These are phyloP conservation scores for Solanum tarapatanum DNA, from an alignment of 257 asterid genomes.

Conservation along the genomic window DNA sequence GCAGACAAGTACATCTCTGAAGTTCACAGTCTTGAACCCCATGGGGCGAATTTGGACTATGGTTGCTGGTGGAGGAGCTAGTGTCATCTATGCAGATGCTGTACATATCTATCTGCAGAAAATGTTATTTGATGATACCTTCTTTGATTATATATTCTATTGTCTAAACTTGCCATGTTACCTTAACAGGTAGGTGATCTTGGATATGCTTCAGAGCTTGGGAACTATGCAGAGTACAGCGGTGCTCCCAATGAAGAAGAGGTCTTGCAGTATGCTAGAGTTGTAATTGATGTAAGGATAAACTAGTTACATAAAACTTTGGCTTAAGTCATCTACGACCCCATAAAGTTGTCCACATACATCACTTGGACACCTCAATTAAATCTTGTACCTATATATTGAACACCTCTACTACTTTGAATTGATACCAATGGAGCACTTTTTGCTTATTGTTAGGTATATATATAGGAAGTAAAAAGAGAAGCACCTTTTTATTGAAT, in stretches of 20 bases:
- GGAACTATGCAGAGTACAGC: slow-evolving; percentile 91
- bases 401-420: no score
- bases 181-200: slow-evolving; percentile 78
- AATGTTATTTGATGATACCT: neutral
- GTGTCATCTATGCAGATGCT: slow-evolving; percentile 89
- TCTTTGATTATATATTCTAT: neutral
- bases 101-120: slow-evolving; percentile 26
- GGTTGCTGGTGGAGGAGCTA: slow-evolving; percentile 99
- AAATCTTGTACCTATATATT: no score
- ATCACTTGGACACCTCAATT: no score
- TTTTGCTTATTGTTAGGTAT: no score
- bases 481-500: neutral
- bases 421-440: no score
- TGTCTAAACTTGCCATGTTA: neutral
- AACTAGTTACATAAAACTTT: neutral
- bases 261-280: slow-evolving; percentile 92
- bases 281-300: slow-evolving; percentile 72
- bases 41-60: slow-evolving; percentile 93
- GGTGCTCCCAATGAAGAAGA: slow-evolving; percentile 98
- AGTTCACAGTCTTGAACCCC: slow-evolving; percentile 90
- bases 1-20: slow-evolving; percentile 93
- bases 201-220: slow-evolving; percentile 87
- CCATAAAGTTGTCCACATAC: no score
- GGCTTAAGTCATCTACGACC: no score
- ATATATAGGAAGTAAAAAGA: neutral